Evolutionary conservation across 2,329 filamentous ascomycete species (phyloP), one percentile per base, ranked within the genome.

Genomic region (Pseudomassariella vexata): DNA sequence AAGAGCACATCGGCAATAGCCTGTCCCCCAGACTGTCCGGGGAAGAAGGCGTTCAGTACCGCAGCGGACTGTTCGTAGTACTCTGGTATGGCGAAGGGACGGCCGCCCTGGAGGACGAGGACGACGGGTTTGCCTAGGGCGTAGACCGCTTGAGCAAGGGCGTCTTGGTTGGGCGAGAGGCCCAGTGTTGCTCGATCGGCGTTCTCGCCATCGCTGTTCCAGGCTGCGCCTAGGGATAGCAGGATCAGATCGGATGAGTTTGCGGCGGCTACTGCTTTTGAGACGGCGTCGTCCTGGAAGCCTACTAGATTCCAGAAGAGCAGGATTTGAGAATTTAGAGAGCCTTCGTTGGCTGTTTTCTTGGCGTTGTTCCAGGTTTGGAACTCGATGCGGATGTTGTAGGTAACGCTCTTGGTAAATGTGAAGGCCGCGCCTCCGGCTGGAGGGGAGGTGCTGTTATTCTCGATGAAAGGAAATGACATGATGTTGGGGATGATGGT

Each of bases 231-330:
- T 1, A 63, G 47, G 1, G 60, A 50, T 9, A 66, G 50, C 9
- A 66, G 36, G 4, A 65, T 48, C 2, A 63, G 17, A 34, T 65
- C 60, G 3, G 62, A 51, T 3, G 52, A 44, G 7, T 42, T 36
- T 3, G 63, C 59, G 11, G 61, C 22, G 5, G 48, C 35, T 3
- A 58, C 49, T 12, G 62, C 62, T 38, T 64, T 47, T 3, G 45
- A 34, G 3, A 50, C 32, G 11, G 45, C 42, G 12, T 52, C 44
- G 4, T 52, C 39, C 2, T 50, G 44, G 6, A 53, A 50, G 44
- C 58, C 57, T 19, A 65, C 59, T 11, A 66, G 51, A 41, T 66
- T 66, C 63, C 63, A 66, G 42, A 65, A 66, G 0, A 66, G 42
- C 7, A 62, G 37, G 3, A 66, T 46, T 37, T 65, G 57, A 1